Percentiles rank a stretch among this genome's conserved stretches.
These are phyloP conservation scores for Cladorrhinum sp. DNA, from an alignment of 2,329 filamentous ascomycete genomes.

Conservation along the genomic window DNA sequence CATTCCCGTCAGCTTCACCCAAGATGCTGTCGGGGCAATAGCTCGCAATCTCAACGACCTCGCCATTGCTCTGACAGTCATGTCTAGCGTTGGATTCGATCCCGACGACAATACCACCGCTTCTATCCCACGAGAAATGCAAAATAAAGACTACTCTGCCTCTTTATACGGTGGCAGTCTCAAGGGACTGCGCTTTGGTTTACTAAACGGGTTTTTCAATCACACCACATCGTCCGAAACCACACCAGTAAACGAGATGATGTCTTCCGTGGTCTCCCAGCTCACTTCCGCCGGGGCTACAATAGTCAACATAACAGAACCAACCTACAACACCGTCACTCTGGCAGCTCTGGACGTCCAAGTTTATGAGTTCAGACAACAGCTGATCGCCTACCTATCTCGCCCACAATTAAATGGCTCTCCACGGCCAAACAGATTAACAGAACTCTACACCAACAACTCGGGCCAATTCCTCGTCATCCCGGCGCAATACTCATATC, in stretches of 20 bases:
- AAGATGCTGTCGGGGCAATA: conserved; percentile 56
- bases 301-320: conserved; percentile 47
- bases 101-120: conserved; percentile 50
- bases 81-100: conserved; percentile 52
- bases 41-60: conserved; percentile 49
- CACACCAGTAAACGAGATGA: conserved; percentile 53
- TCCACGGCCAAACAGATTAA: conserved; percentile 42
- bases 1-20: conserved; percentile 55
- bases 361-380: conserved; percentile 56
- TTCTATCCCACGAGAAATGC: conserved; percentile 40
- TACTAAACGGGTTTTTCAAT: conserved; percentile 56
- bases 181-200: conserved; percentile 32
- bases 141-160: conserved; percentile 46
- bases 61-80: conserved; percentile 48
- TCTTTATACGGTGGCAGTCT: conserved; percentile 33
- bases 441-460: conserved; percentile 43
- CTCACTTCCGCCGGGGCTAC: conserved; percentile 47
- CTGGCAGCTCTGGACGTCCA: conserved; percentile 57
- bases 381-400: conserved; percentile 54
- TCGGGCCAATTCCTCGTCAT: conserved; percentile 57
- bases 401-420: conserved; percentile 37
- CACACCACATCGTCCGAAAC: conserved; percentile 50
- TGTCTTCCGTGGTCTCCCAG: conserved; percentile 45
- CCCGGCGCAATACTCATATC: conserved; percentile 54
- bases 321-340: conserved; percentile 50